Evolutionary conservation across 2,329 filamentous ascomycete species (phyloP).

Genomic region (Cytospora paraplurivora): DNA sequence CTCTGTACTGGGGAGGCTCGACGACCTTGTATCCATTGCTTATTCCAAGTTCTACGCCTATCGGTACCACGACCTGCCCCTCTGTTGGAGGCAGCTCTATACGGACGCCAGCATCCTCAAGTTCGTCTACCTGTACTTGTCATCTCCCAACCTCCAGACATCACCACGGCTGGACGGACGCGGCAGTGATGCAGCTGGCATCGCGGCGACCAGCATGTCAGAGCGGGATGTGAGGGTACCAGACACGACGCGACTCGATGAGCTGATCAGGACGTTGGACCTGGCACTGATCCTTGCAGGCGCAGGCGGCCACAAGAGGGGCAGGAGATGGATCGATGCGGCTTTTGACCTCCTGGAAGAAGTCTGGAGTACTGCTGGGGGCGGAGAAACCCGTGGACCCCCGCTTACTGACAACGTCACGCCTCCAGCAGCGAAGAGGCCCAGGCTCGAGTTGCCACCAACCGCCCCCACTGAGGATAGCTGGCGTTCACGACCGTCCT

Average conservation of each 20-base stretch:
- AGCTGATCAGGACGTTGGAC: slow-evolving; percentile 69
- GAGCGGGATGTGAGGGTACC: neutral
- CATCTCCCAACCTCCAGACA: slow-evolving; percentile 21
- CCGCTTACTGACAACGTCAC: neutral
- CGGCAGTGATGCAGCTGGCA: slow-evolving; percentile 2
- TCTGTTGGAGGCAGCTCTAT: slow-evolving; percentile 70
- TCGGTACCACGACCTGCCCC: slow-evolving; percentile 66
- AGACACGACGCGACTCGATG: slow-evolving; percentile 45
- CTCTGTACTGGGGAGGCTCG: slow-evolving; percentile 45
- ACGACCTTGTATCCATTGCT: slow-evolving; percentile 60
- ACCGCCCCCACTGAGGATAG: neutral
- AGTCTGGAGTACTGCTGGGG: slow-evolving; percentile 30
- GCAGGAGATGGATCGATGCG: slow-evolving; percentile 53
- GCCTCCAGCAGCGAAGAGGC: slow-evolving; percentile 13
- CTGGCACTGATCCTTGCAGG: slow-evolving; percentile 76
- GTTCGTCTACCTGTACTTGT: slow-evolving; percentile 45
- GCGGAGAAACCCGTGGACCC: neutral
- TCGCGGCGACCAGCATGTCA: neutral
- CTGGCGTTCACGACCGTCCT: slow-evolving; percentile 32
- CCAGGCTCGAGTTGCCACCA: slow-evolving; percentile 1
- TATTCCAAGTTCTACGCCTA: slow-evolving; percentile 71
- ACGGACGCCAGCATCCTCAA: slow-evolving; percentile 70
- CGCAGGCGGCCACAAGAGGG: slow-evolving; percentile 55
- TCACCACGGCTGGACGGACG: neutral
- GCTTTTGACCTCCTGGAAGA: slow-evolving; percentile 49